Evolutionary conservation across 2,329 filamentous ascomycete species (phyloP), one percentile per base, ranked within the genome.

Genomic region (Pleoardoris graminearum): DNA sequence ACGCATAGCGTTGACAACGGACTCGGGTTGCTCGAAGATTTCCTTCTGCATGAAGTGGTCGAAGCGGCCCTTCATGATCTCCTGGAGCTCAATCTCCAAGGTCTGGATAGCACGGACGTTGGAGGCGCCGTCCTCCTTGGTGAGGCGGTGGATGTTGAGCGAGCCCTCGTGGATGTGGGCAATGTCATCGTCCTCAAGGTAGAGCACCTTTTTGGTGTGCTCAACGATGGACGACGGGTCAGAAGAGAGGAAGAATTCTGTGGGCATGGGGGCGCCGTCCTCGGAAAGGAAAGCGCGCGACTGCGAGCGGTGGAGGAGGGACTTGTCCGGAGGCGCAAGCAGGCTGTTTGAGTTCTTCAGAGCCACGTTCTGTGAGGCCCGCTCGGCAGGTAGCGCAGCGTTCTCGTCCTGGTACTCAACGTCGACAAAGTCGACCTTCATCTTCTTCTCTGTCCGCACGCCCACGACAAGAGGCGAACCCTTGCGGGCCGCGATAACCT

Each of bases 21-120:
- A 99, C 80, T 99, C 94, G 71, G 94, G 94, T 82, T 99, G 94
- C 83, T 99, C 94, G 76, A 99, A 99, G 71, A 99, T 99, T 77
- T 99, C 94, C 86, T 99, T 99, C 77, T 99, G 94, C 94, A 99
- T 99, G 83, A 97, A 99, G 81, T 99, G 94, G 77, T 99, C 94
- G 78, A 97, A 99, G 75, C 94, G 95, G 77, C 94, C 94, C 88
- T 99, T 99, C 94, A 99, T 99, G 79, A 99, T 99, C 82, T 99
- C 92, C 82, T 99, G 94, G 61, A 99, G 88, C 82, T 99, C 91
- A 45, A 99, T 89, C 82, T 99, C 94, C 51, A 99, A 85, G 50
- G 94, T 99, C 84, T 99, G 94, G 75, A 99, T 99, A 68, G 90
- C 91, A 75, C 94, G 92, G 66, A 97, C 91, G 73, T 97, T 97